phyloP scores from a whole-genome alignment of 768 basidiomycete genomes.

The Heimioporus sp. region DNA sequence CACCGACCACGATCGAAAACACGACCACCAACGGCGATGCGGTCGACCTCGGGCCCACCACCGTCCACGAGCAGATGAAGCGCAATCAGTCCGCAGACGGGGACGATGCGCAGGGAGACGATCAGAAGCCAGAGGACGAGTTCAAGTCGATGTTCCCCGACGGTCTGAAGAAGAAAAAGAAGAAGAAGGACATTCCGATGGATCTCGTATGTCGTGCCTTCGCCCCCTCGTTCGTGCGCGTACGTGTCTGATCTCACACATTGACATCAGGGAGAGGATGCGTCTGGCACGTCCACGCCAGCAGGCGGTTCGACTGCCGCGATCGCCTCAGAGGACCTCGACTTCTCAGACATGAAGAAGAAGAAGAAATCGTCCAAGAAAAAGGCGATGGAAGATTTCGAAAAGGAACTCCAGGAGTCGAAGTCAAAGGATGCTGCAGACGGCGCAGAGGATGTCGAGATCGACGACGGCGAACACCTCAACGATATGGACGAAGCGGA shows the following conservation, averaged over 20 bases:
- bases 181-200: slow-evolving; percentile 87
- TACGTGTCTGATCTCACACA: neutral
- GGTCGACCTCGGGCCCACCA: slow-evolving; percentile 75
- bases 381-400: slow-evolving; percentile 88
- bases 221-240: neutral
- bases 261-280: slow-evolving; percentile 52
- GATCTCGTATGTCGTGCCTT: slow-evolving; percentile 57
- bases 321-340: slow-evolving; percentile 70
- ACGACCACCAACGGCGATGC: slow-evolving; percentile 68
- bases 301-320: slow-evolving; percentile 35
- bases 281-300: slow-evolving; percentile 65
- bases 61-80: slow-evolving; percentile 75
- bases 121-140: slow-evolving; percentile 67
- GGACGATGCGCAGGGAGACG: slow-evolving; percentile 32
- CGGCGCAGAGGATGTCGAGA: slow-evolving; percentile 52
- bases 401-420: slow-evolving; percentile 81
- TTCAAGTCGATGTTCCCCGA: slow-evolving; percentile 79
- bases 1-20: slow-evolving; percentile 69
- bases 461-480: slow-evolving; percentile 61
- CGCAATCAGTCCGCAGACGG: slow-evolving; percentile 37
- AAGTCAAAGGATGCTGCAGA: slow-evolving; percentile 65
- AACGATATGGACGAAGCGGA: slow-evolving; percentile 77
- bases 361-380: slow-evolving; percentile 95
- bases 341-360: slow-evolving; percentile 96
- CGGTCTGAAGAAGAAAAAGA: slow-evolving; percentile 90